Conservation (phyloP, 768 basidiomycete species). For the Leccinum aurantiacum region DNA sequence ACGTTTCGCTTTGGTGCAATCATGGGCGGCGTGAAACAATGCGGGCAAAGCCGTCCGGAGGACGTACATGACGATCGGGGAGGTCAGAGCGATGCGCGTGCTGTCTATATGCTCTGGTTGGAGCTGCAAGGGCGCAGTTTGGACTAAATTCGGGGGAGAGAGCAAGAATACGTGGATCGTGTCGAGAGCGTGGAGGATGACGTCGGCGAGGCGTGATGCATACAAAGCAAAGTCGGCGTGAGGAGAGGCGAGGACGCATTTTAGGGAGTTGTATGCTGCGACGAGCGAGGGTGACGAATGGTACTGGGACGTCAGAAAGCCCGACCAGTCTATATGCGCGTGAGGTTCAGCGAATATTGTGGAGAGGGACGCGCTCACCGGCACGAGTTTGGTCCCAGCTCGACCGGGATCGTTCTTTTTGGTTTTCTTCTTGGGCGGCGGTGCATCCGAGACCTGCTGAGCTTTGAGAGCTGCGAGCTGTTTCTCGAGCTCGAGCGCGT, state of each 20-base stretch:
- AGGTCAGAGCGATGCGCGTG: conserved; percentile 19
- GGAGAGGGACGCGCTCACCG: conserved; percentile 6
- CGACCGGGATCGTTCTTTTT: conserved; percentile 24
- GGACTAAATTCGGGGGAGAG: conserved; percentile 1
- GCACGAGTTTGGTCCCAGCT: conserved; percentile 24
- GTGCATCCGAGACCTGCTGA: conserved; percentile 17
- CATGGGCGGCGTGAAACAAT: conserved; percentile 11
- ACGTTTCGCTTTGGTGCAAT: conserved; percentile 15
- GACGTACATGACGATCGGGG: conserved; percentile 25
- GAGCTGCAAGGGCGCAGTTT: background rate
- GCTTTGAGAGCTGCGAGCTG: conserved; percentile 22
- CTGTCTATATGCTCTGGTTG: conserved; percentile 17
- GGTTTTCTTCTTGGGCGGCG: conserved; percentile 28
- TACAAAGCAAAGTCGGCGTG: conserved; percentile 3
- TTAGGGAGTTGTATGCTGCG: conserved; percentile 23
- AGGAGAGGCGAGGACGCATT: conserved; percentile 14
- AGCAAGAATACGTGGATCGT: conserved; percentile 23
- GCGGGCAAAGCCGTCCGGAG: conserved; percentile 22
- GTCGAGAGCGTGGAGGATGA: conserved; percentile 20
- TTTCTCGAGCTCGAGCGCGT: conserved; percentile 32
- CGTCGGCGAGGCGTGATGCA: conserved; percentile 20
- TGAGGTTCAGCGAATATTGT: conserved; percentile 2
- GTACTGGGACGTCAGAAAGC: conserved; percentile 18
- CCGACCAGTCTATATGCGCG: conserved; percentile 20
- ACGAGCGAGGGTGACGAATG: conserved; percentile 26